Percentiles rank a stretch among this genome's conserved stretches.
Conservation (phyloP, 306 rosid species). For the Hylodesmum podocarpum region DNA sequence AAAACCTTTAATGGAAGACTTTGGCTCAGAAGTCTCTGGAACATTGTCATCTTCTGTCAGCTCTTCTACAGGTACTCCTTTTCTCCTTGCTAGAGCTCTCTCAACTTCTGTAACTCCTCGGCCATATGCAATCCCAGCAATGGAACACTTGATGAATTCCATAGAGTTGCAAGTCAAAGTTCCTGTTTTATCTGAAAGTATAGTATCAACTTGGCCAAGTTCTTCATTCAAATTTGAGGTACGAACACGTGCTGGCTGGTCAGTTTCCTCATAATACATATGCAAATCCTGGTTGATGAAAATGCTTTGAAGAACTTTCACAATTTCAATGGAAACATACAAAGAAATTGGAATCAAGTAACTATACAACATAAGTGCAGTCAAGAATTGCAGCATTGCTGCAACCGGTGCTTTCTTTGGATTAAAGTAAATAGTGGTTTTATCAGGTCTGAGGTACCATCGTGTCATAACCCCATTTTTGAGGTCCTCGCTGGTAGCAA, state of each 20-base stretch:
- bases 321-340: constrained; percentile 93
- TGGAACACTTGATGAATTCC: constrained; percentile 96
- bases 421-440: constrained; percentile 61
- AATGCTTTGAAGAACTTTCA: constrained; percentile 83
- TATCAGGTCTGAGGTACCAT: constrained; percentile 91
- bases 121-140: constrained; percentile 81
- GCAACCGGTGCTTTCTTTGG: constrained; percentile 65
- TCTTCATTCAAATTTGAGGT: constrained; percentile 96
- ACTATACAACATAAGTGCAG: constrained; percentile 79
- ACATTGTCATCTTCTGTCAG: constrained; percentile 35
- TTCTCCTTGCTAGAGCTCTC: constrained; percentile 69
- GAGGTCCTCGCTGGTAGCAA: constrained; percentile 61
- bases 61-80: constrained; percentile 41
- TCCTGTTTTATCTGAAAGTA: constrained; percentile 94
- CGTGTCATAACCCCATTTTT: constrained; percentile 58
- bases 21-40: constrained; percentile 40
- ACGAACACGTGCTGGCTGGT: constrained; percentile 83
- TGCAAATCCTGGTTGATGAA: constrained; percentile 76
- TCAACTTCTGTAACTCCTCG: constrained; percentile 89
- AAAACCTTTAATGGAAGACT: constrained; percentile 63
- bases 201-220: constrained; percentile 92
- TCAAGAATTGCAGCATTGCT: constrained; percentile 70
- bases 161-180: constrained; percentile 93
- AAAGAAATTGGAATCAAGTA: constrained; percentile 89
- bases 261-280: constrained; percentile 88